phyloP scores from a whole-genome alignment of 2,329 filamentous ascomycete species.

The Plenodomus tracheiphilus region DNA sequence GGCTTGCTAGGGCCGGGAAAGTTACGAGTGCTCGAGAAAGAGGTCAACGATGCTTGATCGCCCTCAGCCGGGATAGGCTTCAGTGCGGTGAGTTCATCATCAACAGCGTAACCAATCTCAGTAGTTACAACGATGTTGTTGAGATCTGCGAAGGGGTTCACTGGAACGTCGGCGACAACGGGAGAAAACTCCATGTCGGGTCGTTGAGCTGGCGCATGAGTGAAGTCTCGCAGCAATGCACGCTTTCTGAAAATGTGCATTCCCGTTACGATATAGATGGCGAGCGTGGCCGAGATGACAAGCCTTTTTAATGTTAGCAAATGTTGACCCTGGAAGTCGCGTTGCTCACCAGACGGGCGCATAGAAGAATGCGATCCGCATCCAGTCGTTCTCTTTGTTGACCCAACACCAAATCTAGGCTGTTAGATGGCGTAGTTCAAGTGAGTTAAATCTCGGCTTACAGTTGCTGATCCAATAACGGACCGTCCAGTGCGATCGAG shows the following conservation, averaged over 20 bases:
- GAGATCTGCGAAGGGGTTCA: slow-evolving; percentile 49
- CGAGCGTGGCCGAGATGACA: slow-evolving; percentile 62
- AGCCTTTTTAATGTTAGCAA: slow-evolving; percentile 41
- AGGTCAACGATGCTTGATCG: slow-evolving; percentile 29
- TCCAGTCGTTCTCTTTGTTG: slow-evolving; percentile 65
- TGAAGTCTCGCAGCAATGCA: slow-evolving; percentile 49
- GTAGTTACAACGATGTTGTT: slow-evolving; percentile 57
- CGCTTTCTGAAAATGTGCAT: slow-evolving; percentile 69
- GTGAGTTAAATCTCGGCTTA: slow-evolving; percentile 34
- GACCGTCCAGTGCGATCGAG: slow-evolving; percentile 56
- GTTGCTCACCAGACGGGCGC: slow-evolving; percentile 64
- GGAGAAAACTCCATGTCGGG: neutral
- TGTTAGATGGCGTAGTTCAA: slow-evolving; percentile 1
- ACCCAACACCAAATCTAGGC: slow-evolving; percentile 81
- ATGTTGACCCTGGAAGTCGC: neutral
- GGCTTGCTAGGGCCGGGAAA: neutral
- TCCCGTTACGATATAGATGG: slow-evolving; percentile 69
- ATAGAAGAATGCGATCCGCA: slow-evolving; percentile 77
- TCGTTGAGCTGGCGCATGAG: neutral
- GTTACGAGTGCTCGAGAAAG: slow-evolving; percentile 29
- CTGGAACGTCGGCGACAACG: slow-evolving; percentile 23
- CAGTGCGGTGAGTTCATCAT: slow-evolving; percentile 47
- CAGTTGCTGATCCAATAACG: slow-evolving; percentile 73
- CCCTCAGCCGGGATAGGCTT: slow-evolving; percentile 7
- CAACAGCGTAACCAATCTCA: slow-evolving; percentile 63